Percentiles rank a stretch among this genome's conserved stretches.
phyloP scores from a whole-genome alignment of 1,284 basidiomycete species.

The Coniferiporia weirii region DNA sequence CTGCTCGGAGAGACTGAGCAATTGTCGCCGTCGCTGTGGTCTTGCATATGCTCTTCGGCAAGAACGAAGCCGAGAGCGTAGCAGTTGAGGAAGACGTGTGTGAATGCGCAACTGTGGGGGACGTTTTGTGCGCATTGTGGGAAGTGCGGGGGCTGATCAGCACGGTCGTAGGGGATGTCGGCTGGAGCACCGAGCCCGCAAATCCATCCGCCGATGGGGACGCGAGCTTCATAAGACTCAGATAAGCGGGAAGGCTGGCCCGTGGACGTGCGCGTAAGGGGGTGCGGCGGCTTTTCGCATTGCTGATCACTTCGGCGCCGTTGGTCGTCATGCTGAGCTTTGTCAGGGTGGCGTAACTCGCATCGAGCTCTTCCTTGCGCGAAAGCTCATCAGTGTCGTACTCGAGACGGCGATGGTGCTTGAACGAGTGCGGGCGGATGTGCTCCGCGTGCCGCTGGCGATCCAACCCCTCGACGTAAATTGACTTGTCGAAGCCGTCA shows the following conservation, averaged over 20 bases:
- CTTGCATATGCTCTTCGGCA: background rate
- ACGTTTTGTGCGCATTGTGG: background rate
- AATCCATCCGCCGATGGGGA: background rate
- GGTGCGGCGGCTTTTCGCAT: background rate
- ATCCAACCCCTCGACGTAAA: background rate
- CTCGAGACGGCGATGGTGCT: background rate
- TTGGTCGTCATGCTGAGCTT: background rate
- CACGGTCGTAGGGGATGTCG: background rate
- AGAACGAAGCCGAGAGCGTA: background rate
- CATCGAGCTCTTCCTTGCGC: background rate
- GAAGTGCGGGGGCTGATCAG: background rate
- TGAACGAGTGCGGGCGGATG: background rate
- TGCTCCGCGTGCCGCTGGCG: background rate
- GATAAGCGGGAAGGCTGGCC: background rate
- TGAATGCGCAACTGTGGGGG: background rate
- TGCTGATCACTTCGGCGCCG: background rate
- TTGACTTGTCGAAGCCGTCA: background rate
- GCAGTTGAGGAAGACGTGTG: background rate
- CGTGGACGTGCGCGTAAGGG: background rate
- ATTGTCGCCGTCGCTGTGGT: background rate
- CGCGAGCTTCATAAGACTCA: background rate
- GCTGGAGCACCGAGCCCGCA: background rate
- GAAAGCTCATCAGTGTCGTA: background rate
- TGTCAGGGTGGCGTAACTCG: background rate
- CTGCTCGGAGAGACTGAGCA: background rate